These are phyloP conservation scores for Linnemannia hyalina DNA, from an alignment of 192 early-diverging fungal species.

Conservation along the genomic window DNA sequence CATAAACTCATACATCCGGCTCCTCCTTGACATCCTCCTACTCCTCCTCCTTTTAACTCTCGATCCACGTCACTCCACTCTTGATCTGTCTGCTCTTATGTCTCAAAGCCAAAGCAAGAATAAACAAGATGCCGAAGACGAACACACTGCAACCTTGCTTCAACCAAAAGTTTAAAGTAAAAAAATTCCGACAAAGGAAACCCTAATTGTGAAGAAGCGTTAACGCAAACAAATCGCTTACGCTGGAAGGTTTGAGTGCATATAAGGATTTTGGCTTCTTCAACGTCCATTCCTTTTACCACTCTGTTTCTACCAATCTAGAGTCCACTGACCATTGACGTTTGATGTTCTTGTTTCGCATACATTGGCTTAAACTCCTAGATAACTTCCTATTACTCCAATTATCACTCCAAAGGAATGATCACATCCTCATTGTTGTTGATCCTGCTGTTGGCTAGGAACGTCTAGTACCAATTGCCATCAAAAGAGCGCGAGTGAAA, in stretches of 20 bases:
- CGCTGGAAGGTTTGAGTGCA: not conserved
- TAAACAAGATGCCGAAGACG: not conserved
- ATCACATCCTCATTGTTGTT: too few relatives aligned
- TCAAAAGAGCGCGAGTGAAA: not conserved
- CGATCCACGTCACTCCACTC: too few relatives aligned
- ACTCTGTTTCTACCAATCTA: too few relatives aligned
- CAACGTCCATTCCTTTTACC: too few relatives aligned
- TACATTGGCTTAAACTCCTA: too few relatives aligned
- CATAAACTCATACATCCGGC: too few relatives aligned
- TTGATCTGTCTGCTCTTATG: not conserved
- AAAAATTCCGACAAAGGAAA: not conserved
- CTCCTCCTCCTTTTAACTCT: not conserved
- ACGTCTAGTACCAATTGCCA: too few relatives aligned
- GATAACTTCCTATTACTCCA: too few relatives aligned
- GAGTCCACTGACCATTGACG: too few relatives aligned
- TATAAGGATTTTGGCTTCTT: not conserved
- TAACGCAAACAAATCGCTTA: not conserved
- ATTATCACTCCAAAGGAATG: too few relatives aligned
- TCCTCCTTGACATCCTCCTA: not conserved
- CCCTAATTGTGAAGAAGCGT: not conserved
- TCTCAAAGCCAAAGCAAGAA: not conserved
- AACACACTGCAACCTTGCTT: not conserved
- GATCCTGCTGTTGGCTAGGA: too few relatives aligned
- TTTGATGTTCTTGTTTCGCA: too few relatives aligned
- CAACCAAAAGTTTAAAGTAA: slow-evolving; percentile 1